These are phyloP conservation scores for Cicer arietinum DNA, from an alignment of 306 rosid species.

Conservation along the genomic window DNA sequence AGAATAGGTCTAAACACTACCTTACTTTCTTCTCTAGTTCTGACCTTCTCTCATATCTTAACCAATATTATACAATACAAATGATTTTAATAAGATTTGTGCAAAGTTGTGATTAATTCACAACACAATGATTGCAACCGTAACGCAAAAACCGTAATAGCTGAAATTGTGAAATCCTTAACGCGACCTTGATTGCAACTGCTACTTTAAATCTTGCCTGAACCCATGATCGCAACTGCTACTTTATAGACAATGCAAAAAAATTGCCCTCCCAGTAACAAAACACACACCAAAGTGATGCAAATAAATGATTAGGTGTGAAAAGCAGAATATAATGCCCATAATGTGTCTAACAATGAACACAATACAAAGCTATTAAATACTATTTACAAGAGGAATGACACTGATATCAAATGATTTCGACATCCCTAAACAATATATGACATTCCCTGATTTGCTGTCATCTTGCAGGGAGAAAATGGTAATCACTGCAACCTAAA, in stretches of 20 bases:
- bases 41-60: too few species aligned
- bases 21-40: too few species aligned
- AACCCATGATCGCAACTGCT: too few species aligned
- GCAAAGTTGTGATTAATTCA: too few species aligned
- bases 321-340: background rate
- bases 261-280: background rate
- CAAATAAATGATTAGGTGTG: background rate
- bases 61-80: too few species aligned
- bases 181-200: too few species aligned
- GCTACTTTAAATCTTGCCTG: too few species aligned
- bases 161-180: too few species aligned
- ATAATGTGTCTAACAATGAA: background rate
- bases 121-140: too few species aligned
- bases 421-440: background rate
- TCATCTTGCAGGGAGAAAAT: conserved; percentile 2
- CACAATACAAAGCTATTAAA: background rate
- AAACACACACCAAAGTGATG: background rate
- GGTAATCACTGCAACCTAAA: background rate
- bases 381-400: background rate
- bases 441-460: background rate
- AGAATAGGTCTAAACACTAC: too few species aligned
- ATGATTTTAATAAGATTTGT: too few species aligned
- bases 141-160: too few species aligned
- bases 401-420: background rate
- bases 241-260: background rate